A percentile compares a stretch with the other conserved stretches of the same genome.
phyloP scores from a whole-genome alignment of 495 filamentous ascomycete species.

The Amorphotheca resinae region DNA sequence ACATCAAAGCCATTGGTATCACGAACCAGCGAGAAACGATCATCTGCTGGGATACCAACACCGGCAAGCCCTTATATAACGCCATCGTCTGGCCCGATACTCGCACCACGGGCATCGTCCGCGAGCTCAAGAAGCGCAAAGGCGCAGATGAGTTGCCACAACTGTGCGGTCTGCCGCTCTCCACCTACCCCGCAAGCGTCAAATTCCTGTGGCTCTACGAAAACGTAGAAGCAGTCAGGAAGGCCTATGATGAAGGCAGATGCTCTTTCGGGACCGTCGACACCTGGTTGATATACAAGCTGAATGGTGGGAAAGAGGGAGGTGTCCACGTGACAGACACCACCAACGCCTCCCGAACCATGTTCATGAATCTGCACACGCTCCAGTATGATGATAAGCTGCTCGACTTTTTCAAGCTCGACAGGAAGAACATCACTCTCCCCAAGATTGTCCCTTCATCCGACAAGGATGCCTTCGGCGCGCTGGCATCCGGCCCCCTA shows the following conservation, averaged over 20 bases:
- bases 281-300: conserved; percentile 79
- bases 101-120: conserved; percentile 63
- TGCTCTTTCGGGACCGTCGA: conserved; percentile 91
- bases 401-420: conserved; percentile 72
- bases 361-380: conserved; percentile 91
- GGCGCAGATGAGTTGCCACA: conserved; percentile 57
- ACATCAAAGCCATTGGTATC: conserved; percentile 81
- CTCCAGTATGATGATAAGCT: conserved; percentile 75
- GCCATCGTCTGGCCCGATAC: conserved; percentile 95
- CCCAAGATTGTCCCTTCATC: conserved; percentile 84
- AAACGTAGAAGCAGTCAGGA: conserved; percentile 56
- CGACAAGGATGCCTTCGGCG: conserved; percentile 62
- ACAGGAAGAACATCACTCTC: conserved; percentile 59
- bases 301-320: conserved; percentile 66
- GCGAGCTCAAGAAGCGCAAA: conserved; percentile 57
- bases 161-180: conserved; percentile 79
- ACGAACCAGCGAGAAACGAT: conserved; percentile 94
- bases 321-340: conserved; percentile 74
- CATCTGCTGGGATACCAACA: conserved; percentile 78
- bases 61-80: conserved; percentile 76
- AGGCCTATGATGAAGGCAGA: conserved; percentile 68
- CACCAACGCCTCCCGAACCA: conserved; percentile 87
- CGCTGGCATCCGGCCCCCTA: conserved; percentile 50
- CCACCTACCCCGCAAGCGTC: conserved; percentile 85
- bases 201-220: conserved; percentile 79